Evolutionary conservation across 495 filamentous ascomycete species (phyloP), one percentile per base, ranked within the genome.

Genomic region (Hypoxylon perforatum): DNA sequence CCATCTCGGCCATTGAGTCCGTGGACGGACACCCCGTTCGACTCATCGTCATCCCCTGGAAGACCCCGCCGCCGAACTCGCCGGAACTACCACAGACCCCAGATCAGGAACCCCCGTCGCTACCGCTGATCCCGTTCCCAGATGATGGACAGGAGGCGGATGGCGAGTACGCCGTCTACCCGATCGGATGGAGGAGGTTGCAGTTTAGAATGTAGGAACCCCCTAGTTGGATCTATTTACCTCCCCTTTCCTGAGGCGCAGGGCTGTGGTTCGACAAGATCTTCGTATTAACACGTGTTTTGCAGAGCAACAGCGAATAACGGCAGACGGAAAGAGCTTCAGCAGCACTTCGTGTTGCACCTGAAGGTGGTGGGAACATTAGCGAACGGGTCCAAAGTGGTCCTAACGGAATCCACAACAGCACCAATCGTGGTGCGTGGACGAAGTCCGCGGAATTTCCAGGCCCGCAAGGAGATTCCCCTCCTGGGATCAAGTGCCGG

Each of bases 31-130:
- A 95, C 67, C 82, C 91, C 0, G 92, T 97, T 23, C 92, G 93
- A 73, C 87, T 97, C 56, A 97, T 97, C 56, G 94, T 93, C 11
- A 94, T 97, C 38, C 93, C 93, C 1, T 97, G 92, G 92, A 97
- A 97, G 81, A 96, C 93, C 15, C 92, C 93, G 1, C 90, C 90
- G 41, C 89, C 89, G 44, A 93, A 89, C 73, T 84, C 86, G 23
- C 85, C 88, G 59, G 80, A 87, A 52, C 73, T 84, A 12, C 81
- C 80, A 69, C 74, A 85, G 51, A 80, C 76, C 3, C 77, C 82
- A 11, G 84, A 87, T 59, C 82, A 84, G 65, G 84, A 87, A 61
- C 84, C 84, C 9, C 76, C 83, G 15, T 81, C 90, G 15, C 89
- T 96, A 58, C 91, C 91, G 0, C 75, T 97, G 48, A 90, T 95